Evolutionary conservation across 257 asterid genomes (phyloP), one percentile per base, ranked within the genome.

Genomic region (Jasminum sambac): DNA sequence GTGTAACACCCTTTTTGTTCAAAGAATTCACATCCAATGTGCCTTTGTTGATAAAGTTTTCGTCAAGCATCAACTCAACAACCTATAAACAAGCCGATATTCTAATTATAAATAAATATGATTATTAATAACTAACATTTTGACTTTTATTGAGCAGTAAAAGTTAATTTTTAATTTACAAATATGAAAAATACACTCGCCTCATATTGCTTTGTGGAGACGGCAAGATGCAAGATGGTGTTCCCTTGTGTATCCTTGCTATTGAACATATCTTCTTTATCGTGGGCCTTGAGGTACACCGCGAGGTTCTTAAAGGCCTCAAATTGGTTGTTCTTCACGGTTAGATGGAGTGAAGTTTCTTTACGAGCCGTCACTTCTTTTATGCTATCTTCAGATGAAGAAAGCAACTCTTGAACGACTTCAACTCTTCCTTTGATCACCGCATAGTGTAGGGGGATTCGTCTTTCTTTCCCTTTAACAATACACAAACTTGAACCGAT

Each of bases 201-300:
- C 85, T 88, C 90, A 19, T 77, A 84, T 63, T 84, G 88, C 63
- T 84, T 86, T 66, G 52, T 70, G 1, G 74, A 75, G 11, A 85
- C 84, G 1, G 87, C 91, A 26, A 78, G 74, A 74, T 86, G 96
- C 78, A 89, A 63, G 25, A 83, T 67, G 17, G 85, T 83, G 74
- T 84, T 79, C 23, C 90, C 92, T 37, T 21, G 73, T 2, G 43
- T 41, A 59, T 86, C 92, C 65, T 52, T 79, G 67, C 6, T 26
- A 21, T 81, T 83, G 36, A 81, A 38, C 6, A 80, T 7, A 5
- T 69, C 74, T 50, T 64, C 84, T 3, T 58, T 77, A 5, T 63
- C 36, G 7, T 11, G 34, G 19, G 19, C 11, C 41, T 62, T 62
- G 11, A 37, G 63, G 8, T 66, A 57, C 26, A 74, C 61, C 40